These are phyloP conservation scores for Penicillium crystallinum DNA, from an alignment of 495 filamentous ascomycete species.

Conservation along the genomic window DNA sequence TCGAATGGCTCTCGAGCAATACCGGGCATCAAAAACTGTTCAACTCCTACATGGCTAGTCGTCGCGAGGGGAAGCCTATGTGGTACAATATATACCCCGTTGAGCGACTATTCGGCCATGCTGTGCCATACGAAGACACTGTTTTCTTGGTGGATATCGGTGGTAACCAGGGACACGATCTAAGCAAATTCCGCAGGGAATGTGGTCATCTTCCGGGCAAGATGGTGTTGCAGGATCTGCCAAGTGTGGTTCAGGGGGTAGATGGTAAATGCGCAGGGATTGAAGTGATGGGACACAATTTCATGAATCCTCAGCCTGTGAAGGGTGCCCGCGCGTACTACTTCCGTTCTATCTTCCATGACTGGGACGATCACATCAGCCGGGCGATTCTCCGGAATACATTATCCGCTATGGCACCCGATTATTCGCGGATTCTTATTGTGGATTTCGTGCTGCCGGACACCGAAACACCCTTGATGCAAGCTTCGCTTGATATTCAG, in stretches of 20 bases:
- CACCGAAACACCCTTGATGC: constrained; percentile 26
- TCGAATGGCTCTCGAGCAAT: constrained; percentile 34
- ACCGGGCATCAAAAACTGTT: constrained; percentile 29
- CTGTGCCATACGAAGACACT: constrained; percentile 19
- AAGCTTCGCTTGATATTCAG: constrained; percentile 39
- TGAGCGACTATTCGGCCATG: constrained; percentile 16
- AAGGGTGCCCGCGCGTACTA: constrained; percentile 37
- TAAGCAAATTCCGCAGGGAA: constrained; percentile 21
- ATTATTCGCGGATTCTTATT: constrained; percentile 36
- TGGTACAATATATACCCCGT: constrained; percentile 40
- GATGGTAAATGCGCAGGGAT: constrained; percentile 13
- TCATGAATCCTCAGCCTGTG: constrained; percentile 32
- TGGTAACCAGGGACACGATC: constrained; percentile 39
- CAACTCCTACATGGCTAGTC: constrained; percentile 40
- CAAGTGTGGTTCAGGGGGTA: constrained; percentile 22
- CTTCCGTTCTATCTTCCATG: constrained; percentile 42
- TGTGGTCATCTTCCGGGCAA: constrained; percentile 18
- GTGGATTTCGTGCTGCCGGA: constrained; percentile 38
- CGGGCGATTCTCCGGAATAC: constrained; percentile 33
- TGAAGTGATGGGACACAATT: constrained; percentile 31
- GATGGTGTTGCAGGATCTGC: constrained; percentile 32
- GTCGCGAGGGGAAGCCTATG: constrained; percentile 26
- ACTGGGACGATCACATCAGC: constrained; percentile 41
- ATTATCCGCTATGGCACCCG: constrained; percentile 30
- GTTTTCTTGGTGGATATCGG: constrained; percentile 41